Evolutionary conservation across 257 asterid genomes (phyloP).

Genomic region (Solanum neorickii): DNA sequence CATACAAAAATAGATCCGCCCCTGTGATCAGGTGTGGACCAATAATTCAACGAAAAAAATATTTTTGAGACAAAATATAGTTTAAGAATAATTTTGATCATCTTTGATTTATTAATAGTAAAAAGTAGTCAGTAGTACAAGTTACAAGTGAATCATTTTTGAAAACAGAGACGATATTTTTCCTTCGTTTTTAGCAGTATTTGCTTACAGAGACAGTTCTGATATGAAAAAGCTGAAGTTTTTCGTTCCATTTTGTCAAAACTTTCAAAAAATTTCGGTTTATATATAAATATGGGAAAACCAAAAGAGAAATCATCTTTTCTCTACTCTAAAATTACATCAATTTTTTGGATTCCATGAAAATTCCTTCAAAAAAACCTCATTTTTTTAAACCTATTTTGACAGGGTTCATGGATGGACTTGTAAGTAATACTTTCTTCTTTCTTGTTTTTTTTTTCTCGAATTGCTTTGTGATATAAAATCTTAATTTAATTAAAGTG

Average conservation of each 20-base stretch:
- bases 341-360: not conserved
- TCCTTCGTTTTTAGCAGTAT: not conserved
- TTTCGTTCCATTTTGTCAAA: not conserved
- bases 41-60: too few species aligned
- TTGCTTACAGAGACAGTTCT: not conserved
- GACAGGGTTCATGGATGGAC: conserved; percentile 7
- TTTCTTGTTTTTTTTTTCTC: not conserved
- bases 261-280: not conserved
- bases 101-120: too few species aligned
- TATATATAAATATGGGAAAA: not conserved
- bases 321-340: not conserved
- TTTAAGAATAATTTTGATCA: too few species aligned
- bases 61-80: too few species aligned
- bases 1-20: too few species aligned
- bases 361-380: not conserved
- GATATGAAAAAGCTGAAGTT: not conserved
- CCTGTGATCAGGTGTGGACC: too few species aligned
- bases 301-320: not conserved
- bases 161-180: not conserved
- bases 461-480: too few species aligned
- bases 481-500: too few species aligned
- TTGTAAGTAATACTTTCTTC: not conserved
- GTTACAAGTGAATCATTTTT: not conserved
- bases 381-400: conserved; percentile 8
- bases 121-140: not conserved